Conservation (phyloP, 2,329 filamentous ascomycete genomes). For the Alternaria atra region DNA sequence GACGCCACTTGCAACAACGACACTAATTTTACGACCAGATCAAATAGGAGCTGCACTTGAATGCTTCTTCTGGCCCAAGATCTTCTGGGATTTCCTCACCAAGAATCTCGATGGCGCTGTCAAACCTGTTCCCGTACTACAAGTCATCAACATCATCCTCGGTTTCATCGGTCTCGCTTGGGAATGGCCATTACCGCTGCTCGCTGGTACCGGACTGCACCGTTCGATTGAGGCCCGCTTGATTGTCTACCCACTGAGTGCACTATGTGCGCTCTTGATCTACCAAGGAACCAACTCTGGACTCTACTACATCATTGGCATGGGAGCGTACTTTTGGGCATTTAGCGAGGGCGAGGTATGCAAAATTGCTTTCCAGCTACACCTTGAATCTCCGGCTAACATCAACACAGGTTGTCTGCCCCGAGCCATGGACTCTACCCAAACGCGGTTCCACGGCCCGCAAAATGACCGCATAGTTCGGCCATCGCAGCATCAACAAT, state of each 20-base stretch:
- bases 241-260: conserved; percentile 80
- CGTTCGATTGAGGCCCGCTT: conserved; percentile 87
- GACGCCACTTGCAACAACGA: neutral
- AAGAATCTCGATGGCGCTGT: conserved; percentile 87
- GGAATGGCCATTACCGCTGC: conserved; percentile 83
- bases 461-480: conserved; percentile 27
- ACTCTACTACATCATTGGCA: conserved; percentile 87
- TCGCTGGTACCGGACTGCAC: conserved; percentile 82
- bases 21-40: conserved; percentile 62
- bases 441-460: conserved; percentile 51
- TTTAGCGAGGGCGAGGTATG: conserved; percentile 96
- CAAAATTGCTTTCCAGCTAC: conserved; percentile 21
- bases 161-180: conserved; percentile 81
- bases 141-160: conserved; percentile 87
- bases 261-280: conserved; percentile 76
- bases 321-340: conserved; percentile 93
- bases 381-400: conserved; percentile 19
- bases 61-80: conserved; percentile 97
- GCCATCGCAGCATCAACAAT: neutral
- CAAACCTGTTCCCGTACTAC: conserved; percentile 85
- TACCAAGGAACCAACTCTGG: conserved; percentile 95
- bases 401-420: conserved; percentile 55
- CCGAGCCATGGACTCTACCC: conserved; percentile 61
- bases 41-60: conserved; percentile 85
- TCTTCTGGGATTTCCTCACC: conserved; percentile 97